Conservation (phyloP, 306 rosid genomes). For the Ziziphus jujuba region DNA sequence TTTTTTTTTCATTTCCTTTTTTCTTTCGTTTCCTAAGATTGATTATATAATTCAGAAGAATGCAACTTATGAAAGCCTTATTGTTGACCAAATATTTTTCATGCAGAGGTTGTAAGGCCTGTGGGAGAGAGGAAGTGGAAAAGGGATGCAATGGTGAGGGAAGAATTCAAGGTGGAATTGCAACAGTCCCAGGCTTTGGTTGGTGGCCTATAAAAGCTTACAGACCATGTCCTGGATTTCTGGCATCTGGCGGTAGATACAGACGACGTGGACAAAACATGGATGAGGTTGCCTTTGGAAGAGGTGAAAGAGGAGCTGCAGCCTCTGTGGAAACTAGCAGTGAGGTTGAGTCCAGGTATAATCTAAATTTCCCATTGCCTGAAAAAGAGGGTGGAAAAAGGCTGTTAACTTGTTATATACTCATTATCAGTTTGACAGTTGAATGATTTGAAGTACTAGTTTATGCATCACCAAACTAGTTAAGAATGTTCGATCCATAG, state of each 20-base stretch:
- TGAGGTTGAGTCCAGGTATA: conserved; percentile 42
- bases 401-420: no score
- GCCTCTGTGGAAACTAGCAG: conserved; percentile 22
- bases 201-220: conserved; percentile 99
- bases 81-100: neutral
- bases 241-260: conserved; percentile 84
- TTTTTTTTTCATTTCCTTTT: neutral
- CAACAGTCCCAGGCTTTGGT: conserved; percentile 90
- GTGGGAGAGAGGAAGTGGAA: conserved; percentile 83
- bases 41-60: neutral
- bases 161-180: conserved; percentile 96
- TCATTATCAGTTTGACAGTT: no score
- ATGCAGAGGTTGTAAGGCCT: conserved; percentile 73
- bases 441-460: no score
- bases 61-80: conserved; percentile 11
- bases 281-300: conserved; percentile 93
- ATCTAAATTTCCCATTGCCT: neutral
- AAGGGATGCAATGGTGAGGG: conserved; percentile 94
- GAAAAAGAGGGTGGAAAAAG: no score
- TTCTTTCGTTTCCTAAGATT: conserved; percentile 4
- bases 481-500: no score
- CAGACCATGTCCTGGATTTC: conserved; percentile 88
- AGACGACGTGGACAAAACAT: conserved; percentile 83
- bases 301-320: conserved; percentile 30
- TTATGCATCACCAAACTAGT: no score